phyloP scores from a whole-genome alignment of 306 rosid species.

The Quercus alba region DNA sequence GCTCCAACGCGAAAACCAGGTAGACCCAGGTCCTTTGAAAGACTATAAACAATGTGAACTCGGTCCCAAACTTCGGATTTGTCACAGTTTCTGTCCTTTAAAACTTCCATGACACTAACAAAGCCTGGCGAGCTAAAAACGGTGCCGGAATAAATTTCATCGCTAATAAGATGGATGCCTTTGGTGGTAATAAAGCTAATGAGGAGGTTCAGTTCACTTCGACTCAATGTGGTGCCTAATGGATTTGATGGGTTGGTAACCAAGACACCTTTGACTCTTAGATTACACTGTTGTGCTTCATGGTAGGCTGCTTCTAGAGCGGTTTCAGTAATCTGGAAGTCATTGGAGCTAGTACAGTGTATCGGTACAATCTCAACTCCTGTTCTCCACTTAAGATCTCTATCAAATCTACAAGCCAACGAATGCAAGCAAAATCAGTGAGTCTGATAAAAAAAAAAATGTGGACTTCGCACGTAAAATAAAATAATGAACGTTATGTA shows the following conservation, averaged over 20 bases:
- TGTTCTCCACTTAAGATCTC: constrained; percentile 88
- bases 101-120: constrained; percentile 64
- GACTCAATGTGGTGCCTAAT: constrained; percentile 62
- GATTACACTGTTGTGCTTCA: constrained; percentile 53
- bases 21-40: constrained; percentile 83
- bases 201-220: constrained; percentile 52
- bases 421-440: constrained; percentile 33
- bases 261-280: constrained; percentile 74
- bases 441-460: too few relatives aligned
- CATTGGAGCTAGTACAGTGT: constrained; percentile 72
- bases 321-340: constrained; percentile 65
- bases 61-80: constrained; percentile 29
- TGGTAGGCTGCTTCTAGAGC: constrained; percentile 51
- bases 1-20: constrained; percentile 88
- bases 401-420: constrained; percentile 56
- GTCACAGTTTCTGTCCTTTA: constrained; percentile 38
- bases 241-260: constrained; percentile 92
- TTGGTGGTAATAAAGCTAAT: constrained; percentile 52
- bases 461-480: too few relatives aligned
- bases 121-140: constrained; percentile 64
- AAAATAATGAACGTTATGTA: too few relatives aligned
- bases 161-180: constrained; percentile 73
- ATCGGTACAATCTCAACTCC: constrained; percentile 75
- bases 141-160: constrained; percentile 86
- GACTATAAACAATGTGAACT: constrained; percentile 75